Evolutionary conservation across 2,329 filamentous ascomycete species (phyloP), one percentile per base, ranked within the genome.

Genomic region (Diplodia corticola): DNA sequence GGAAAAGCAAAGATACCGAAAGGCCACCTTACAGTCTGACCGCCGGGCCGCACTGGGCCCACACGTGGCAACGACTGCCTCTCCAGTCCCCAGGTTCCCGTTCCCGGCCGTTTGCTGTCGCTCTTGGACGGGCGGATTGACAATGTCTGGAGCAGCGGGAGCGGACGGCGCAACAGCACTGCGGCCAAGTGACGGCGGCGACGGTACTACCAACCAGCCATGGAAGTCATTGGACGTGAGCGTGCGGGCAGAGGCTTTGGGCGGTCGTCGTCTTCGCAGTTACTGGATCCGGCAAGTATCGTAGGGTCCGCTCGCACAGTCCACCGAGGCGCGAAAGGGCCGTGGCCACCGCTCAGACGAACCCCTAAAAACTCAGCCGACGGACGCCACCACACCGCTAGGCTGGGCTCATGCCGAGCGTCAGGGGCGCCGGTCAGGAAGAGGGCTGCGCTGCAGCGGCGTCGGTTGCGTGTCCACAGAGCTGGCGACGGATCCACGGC

Each of bases 21-120:
- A 49, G 57, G 57, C 44, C 57, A 46, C 57, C 57, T 33, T 22
- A 44, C 44, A 61, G 57, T 61, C 57, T 46, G 28, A 61, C 57
- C 57, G 22, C 57, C 57, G 57, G 57, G 40, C 57, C 40, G 44
- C 55, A 30, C 28, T 49, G 40, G 44, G 57, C 17, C 57, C 57
- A 60, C 55, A 60, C 55, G 37, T 28, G 37, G 55, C 28, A 22
- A 46, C 37, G 17, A 24, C 37, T n/a, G 37, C 12, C n/a, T 49
- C 30, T 54, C 10, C 9, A 22, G 13, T 28, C 30, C 30, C 51
- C 51, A 15, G 51, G 3, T 54, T 54, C 51, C 2, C 37, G 49
- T 37, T 22, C 12, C 12, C 30, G 40, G 40, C 40, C n/a, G 6
- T n/a, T 44, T 44, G 17, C 10, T 44, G 3, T 20, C 17, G 40